Evolutionary conservation across 352 stramenopile species (phyloP), one percentile per base, ranked within the genome.

Genomic region (Phytophthora ramorum): DNA sequence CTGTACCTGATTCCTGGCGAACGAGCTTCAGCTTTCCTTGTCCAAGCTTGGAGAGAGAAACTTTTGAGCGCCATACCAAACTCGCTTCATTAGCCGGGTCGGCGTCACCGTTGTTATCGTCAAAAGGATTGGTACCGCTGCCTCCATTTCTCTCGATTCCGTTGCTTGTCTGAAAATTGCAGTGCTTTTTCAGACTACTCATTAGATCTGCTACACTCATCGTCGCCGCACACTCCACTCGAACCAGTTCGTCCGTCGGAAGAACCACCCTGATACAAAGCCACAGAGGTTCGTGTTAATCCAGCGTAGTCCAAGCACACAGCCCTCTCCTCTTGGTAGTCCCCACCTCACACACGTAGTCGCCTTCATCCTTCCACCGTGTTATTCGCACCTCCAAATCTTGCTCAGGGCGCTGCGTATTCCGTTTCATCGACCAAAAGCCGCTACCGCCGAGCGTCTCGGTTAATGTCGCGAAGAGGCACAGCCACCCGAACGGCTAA

Each of bases 221-320:
- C 8, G 34, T 71, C 22, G 55, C 30, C 16, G n/a, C 40, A 44
- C 69, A 81, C 22, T 73, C 59, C 35, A 78, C 61, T 35, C 69
- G 69, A 58, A 81, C 69, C 13, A 81, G 52, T 19, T 78, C 53
- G 24, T 78, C 73, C 19, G 73, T 71, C 20, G 69, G 73, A 19
- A 78, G 69, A 55, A 78, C 73, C 37, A 81, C 65, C 55, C 73
- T 78, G 55, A 7, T 43, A 56, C 13, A 32, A 53, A 45, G 8
- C 17, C 30, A 61, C 19, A 60, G 24, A 28, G 5, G 22, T 14
- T 12, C 5, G 13, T 26, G 24, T 55, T 20, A 58, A 44, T 9
- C 28, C 37, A n/a, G 7, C 17, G 9, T 4, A 44, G 7, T 7
- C 13, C 14, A n/a, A 44, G 26, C 7, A 32, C 4, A 32, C 26